Percentiles rank a stretch among this genome's conserved stretches.
These are phyloP conservation scores for Cymbopogon citratus DNA, from an alignment of 176 grass and related monocot genomes.

Conservation along the genomic window DNA sequence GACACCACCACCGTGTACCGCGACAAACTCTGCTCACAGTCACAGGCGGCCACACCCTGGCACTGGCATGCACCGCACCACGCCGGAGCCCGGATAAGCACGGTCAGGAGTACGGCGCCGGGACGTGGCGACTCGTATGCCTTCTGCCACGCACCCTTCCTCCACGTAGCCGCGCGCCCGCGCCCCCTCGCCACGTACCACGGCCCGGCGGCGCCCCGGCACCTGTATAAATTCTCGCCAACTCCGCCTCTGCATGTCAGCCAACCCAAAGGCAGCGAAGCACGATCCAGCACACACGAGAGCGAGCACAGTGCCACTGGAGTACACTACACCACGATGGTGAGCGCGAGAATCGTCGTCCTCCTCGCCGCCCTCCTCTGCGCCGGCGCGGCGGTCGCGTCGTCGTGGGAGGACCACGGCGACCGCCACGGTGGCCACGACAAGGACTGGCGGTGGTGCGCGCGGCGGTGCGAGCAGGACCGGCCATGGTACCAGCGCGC, in stretches of 20 bases:
- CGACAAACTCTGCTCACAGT: too few relatives aligned
- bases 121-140: constrained; percentile 35
- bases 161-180: constrained; percentile 32
- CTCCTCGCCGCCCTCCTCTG: constrained; percentile 37
- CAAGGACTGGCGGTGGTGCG: constrained; percentile 5
- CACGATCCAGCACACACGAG: background rate
- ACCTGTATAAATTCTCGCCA: constrained; percentile 15
- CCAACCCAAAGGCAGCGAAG: background rate
- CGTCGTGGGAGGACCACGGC: constrained; percentile 9
- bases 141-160: background rate
- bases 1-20: too few relatives aligned
- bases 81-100: constrained; percentile 23
- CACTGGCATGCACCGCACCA: constrained; percentile 15
- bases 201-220: too few relatives aligned
- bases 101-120: background rate
- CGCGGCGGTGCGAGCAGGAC: constrained; percentile 13
- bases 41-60: too few relatives aligned
- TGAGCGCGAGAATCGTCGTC: constrained; percentile 15
- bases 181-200: constrained; percentile 15
- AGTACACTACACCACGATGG: too few relatives aligned
- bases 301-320: too few relatives aligned
- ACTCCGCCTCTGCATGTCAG: background rate
- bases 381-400: constrained; percentile 7
- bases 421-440: background rate
- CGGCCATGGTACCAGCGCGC: background rate